Conservation (phyloP, 331 rosid genomes). For the Malus hybrid region DNA sequence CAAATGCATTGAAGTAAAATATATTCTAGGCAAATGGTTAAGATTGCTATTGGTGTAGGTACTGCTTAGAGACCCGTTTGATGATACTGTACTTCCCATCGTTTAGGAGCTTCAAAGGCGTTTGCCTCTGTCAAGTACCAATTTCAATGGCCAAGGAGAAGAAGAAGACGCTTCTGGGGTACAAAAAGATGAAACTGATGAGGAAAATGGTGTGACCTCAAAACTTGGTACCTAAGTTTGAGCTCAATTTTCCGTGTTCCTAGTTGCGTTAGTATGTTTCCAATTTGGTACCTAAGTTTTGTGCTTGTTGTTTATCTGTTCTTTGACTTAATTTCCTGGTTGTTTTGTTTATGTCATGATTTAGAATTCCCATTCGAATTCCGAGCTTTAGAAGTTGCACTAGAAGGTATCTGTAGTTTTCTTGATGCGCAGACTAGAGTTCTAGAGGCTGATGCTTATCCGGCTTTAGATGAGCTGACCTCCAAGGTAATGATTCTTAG, state of each 20-base stretch:
- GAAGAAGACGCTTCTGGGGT: constrained; percentile 48
- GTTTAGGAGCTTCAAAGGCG: constrained; percentile 70
- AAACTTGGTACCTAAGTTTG: neutral
- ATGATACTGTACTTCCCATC: constrained; percentile 63
- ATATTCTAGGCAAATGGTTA: neutral
- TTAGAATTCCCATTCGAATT: constrained; percentile 89
- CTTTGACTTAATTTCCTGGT: neutral
- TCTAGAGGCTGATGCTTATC: constrained; percentile 72
- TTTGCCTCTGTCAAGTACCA: constrained; percentile 31
- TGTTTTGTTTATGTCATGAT: neutral
- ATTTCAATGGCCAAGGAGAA: constrained; percentile 45
- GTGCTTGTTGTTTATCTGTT: neutral
- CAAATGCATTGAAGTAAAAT: neutral
- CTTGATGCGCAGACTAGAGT: constrained; percentile 78
- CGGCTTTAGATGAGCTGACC: constrained; percentile 89
- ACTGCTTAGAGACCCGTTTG: constrained; percentile 76
- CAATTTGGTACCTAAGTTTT: neutral
- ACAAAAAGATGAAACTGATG: constrained; percentile 46
- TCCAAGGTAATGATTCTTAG: constrained; percentile 46
- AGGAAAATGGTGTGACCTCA: constrained; percentile 35
- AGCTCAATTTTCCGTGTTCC: neutral
- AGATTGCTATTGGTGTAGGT: constrained; percentile 31
- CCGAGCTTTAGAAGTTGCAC: constrained; percentile 67
- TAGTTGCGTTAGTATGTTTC: neutral
- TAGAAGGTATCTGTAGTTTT: constrained; percentile 78